phyloP scores from a whole-genome alignment of 495 filamentous ascomycete genomes.

The Acidiella bohemica region DNA sequence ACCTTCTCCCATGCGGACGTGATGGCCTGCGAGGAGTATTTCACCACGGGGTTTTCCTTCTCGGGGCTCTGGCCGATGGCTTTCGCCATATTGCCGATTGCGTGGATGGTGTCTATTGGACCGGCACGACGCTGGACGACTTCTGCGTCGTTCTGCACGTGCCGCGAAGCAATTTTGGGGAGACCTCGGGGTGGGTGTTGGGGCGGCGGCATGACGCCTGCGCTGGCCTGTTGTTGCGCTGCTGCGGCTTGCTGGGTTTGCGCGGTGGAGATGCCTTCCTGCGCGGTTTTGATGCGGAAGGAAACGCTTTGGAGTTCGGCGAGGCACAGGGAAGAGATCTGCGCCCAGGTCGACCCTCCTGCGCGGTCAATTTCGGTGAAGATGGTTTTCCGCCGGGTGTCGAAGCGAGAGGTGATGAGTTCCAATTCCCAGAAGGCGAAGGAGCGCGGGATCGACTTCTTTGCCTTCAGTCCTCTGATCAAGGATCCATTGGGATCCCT shows the following conservation, averaged over 20 bases:
- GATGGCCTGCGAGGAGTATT: slow-evolving; percentile 15
- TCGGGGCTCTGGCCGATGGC: slow-evolving; percentile 44
- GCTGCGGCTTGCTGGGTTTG: slow-evolving; percentile 32
- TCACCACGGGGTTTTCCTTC: slow-evolving; percentile 9
- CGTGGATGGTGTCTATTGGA: slow-evolving; percentile 35
- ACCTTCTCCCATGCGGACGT: slow-evolving; percentile 24
- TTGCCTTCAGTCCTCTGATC: slow-evolving; percentile 66
- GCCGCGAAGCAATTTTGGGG: slow-evolving; percentile 7
- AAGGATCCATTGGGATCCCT: slow-evolving; percentile 88
- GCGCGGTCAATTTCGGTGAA: slow-evolving; percentile 82
- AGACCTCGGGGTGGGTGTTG: slow-evolving; percentile 1
- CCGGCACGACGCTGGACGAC: slow-evolving; percentile 26
- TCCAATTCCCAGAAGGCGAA: slow-evolving; percentile 89
- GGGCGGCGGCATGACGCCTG: no score
- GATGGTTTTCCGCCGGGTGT: slow-evolving; percentile 62
- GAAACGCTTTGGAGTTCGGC: slow-evolving; percentile 52
- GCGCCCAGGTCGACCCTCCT: slow-evolving; percentile 65
- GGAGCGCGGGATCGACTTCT: slow-evolving; percentile 47
- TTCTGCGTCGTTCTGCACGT: slow-evolving; percentile 23
- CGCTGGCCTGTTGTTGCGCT: slow-evolving; percentile 27
- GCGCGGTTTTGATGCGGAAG: slow-evolving; percentile 44
- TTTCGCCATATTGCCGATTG: slow-evolving; percentile 41
- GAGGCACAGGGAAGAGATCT: slow-evolving; percentile 55
- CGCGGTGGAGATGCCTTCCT: slow-evolving; percentile 36
- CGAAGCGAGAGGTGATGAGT: slow-evolving; percentile 59